Conservation (phyloP, 2,329 filamentous ascomycete genomes). For the Metarhizium album region DNA sequence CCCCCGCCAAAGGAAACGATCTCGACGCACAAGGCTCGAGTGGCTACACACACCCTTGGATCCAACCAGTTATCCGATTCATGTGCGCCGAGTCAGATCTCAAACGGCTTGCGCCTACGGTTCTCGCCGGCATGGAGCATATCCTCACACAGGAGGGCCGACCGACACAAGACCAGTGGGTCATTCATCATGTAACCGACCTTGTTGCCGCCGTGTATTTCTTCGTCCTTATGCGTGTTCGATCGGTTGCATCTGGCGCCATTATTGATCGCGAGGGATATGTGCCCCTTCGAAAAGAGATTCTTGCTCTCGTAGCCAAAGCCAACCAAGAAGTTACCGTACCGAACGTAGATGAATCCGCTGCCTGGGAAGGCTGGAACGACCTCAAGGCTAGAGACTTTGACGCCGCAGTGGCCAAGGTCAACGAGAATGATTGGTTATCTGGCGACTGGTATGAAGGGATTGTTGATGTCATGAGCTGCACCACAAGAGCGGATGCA, state of each 20-base stretch:
- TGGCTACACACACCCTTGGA: conserved; percentile 48
- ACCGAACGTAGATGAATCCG: conserved; percentile 31
- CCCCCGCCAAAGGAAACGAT: conserved; percentile 23
- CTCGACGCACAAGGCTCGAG: conserved; percentile 15
- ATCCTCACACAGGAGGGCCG: conserved; percentile 34
- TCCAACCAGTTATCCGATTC: conserved; percentile 55
- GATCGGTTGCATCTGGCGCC: conserved; percentile 27
- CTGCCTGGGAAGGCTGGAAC: conserved; percentile 43
- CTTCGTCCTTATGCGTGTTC: conserved; percentile 43
- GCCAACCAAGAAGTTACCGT: conserved; percentile 30
- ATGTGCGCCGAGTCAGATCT: conserved; percentile 51
- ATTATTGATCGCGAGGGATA: conserved; percentile 33
- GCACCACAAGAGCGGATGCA: conserved; percentile 22
- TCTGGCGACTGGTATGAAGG: conserved; percentile 52
- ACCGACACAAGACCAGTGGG: conserved; percentile 37
- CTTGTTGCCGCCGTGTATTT: conserved; percentile 51
- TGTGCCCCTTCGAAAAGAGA: conserved; percentile 32
- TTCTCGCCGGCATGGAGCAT: conserved; percentile 62
- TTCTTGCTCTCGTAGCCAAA: conserved; percentile 30
- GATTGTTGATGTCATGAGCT: conserved; percentile 42
- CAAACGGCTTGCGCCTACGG: conserved; percentile 54
- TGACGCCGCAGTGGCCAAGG: conserved; percentile 48
- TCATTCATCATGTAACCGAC: conserved; percentile 36
- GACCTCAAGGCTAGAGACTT: conserved; percentile 42
- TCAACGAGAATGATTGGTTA: conserved; percentile 48